Conservation (phyloP, 345 rosid genomes). For the Syzygium jambos region DNA sequence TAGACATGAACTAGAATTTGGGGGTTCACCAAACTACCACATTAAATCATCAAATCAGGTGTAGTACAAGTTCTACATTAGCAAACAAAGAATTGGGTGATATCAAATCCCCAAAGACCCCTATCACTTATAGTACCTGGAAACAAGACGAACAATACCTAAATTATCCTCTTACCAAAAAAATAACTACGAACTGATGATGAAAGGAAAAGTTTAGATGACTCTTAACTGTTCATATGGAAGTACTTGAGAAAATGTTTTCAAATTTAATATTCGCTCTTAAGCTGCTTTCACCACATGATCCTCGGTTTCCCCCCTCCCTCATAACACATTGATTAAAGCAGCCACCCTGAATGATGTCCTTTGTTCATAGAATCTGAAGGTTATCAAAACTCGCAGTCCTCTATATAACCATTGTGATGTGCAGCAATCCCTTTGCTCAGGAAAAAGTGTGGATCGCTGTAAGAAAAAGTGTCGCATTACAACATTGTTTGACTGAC, state of each 20-base stretch:
- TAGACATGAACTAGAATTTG: not conserved
- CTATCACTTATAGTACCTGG: not conserved
- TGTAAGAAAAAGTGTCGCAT: not conserved
- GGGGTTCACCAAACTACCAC: not conserved
- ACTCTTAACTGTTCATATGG: not conserved
- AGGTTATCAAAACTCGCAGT: not conserved
- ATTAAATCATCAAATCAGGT: not conserved
- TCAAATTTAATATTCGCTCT: not conserved
- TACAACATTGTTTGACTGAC: not conserved
- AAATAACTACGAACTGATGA: not conserved
- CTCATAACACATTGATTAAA: not conserved
- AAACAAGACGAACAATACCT: not conserved
- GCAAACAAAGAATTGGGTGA: not conserved
- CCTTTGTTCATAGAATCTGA: not conserved
- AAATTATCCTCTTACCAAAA: not conserved
- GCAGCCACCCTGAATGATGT: not conserved
- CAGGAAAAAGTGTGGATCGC: not conserved
- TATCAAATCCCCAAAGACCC: not conserved
- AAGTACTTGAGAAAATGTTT: not conserved
- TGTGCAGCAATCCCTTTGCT: not conserved
- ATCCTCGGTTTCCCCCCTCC: not conserved
- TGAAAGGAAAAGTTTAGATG: not conserved
- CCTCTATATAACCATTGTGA: not conserved
- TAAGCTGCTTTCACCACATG: not conserved
- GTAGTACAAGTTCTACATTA: not conserved